Evolutionary conservation across 805 yeast genomes (phyloP).

Genomic region (Diddensiella caesifluorescens): DNA sequence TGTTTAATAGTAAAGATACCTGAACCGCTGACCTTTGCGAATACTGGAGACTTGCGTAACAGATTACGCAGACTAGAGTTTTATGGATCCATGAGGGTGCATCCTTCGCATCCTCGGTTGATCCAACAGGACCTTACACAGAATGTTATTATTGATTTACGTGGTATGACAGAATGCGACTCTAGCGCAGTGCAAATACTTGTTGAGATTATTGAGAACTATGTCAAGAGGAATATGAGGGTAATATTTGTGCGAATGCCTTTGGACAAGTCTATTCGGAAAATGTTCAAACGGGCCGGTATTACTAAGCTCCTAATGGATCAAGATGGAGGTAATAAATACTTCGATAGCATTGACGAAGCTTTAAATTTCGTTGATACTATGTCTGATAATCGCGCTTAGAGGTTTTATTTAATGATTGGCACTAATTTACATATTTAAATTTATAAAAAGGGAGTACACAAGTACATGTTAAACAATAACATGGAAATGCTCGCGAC

Average conservation of each 20-base stretch:
- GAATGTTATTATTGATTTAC: slow-evolving; percentile 65
- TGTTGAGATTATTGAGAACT: slow-evolving; percentile 51
- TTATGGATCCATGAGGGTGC: slow-evolving; percentile 68
- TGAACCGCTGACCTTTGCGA: slow-evolving; percentile 85
- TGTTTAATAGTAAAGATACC: slow-evolving; percentile 76
- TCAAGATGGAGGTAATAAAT: slow-evolving; percentile 31
- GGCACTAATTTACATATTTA: too few relatives aligned
- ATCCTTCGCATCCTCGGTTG: slow-evolving; percentile 65
- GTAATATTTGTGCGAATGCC: slow-evolving; percentile 63
- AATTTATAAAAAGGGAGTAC: not conserved
- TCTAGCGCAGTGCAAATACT: slow-evolving; percentile 74
- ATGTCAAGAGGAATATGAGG: slow-evolving; percentile 46
- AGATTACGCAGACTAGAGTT: slow-evolving; percentile 65
- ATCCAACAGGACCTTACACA: slow-evolving; percentile 44
- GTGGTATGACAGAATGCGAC: slow-evolving; percentile 78
- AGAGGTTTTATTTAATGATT: too few relatives aligned
- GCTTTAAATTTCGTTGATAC: slow-evolving; percentile 39
- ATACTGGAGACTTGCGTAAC: slow-evolving; percentile 67
- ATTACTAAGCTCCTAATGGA: slow-evolving; percentile 37
- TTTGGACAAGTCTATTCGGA: slow-evolving; percentile 40
- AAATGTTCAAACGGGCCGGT: slow-evolving; percentile 52
- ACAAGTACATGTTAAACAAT: slow-evolving; percentile 29
- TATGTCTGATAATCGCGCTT: not conserved
- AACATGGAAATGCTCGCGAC: slow-evolving; percentile 60
- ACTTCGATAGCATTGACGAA: slow-evolving; percentile 49